These are phyloP conservation scores for Leccinum laetum DNA, from an alignment of 1,284 basidiomycete species.

Conservation along the genomic window DNA sequence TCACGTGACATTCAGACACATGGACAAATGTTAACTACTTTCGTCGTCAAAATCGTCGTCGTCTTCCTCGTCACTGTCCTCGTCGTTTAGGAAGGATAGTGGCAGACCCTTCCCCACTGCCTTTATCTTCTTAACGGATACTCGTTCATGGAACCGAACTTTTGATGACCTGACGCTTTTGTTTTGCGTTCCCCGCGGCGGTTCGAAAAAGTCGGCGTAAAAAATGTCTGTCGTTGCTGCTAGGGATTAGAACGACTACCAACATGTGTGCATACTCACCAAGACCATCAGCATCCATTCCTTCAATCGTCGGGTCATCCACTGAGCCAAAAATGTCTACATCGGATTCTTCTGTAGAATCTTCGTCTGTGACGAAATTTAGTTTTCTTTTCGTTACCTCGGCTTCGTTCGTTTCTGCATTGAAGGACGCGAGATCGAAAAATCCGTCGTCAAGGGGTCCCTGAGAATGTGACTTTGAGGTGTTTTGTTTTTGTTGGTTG, in stretches of 20 bases:
- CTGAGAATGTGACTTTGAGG: conserved; percentile 24
- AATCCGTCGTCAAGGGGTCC: conserved; percentile 88
- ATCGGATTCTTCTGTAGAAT: conserved; percentile 51
- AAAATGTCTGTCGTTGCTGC: conserved; percentile 45
- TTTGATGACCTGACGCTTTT: conserved; percentile 30
- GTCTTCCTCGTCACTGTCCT: conserved; percentile 35
- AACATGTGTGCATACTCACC: conserved; percentile 37
- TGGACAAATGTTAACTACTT: background rate
- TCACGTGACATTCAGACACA: conserved; percentile 19
- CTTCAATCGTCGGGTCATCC: conserved; percentile 39
- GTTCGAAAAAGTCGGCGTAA: conserved; percentile 77
- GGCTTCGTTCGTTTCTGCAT: conserved; percentile 80
- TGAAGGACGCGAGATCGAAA: conserved; percentile 90
- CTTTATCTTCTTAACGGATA: conserved; percentile 78
- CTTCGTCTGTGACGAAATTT: conserved; percentile 51
- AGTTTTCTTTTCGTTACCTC: conserved; percentile 61
- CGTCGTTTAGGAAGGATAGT: conserved; percentile 41
- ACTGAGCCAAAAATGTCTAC: conserved; percentile 75
- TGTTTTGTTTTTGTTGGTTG: conserved; percentile 19
- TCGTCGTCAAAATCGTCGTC: conserved; percentile 26
- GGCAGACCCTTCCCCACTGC: conserved; percentile 62
- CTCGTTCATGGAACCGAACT: conserved; percentile 82
- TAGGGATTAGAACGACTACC: conserved; percentile 1
- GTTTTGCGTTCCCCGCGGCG: conserved; percentile 37
- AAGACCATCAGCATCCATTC: conserved; percentile 37